Base-by-base conservation (phyloP, 805 yeast species). In the Sporopachydermia lactativora region DNA sequence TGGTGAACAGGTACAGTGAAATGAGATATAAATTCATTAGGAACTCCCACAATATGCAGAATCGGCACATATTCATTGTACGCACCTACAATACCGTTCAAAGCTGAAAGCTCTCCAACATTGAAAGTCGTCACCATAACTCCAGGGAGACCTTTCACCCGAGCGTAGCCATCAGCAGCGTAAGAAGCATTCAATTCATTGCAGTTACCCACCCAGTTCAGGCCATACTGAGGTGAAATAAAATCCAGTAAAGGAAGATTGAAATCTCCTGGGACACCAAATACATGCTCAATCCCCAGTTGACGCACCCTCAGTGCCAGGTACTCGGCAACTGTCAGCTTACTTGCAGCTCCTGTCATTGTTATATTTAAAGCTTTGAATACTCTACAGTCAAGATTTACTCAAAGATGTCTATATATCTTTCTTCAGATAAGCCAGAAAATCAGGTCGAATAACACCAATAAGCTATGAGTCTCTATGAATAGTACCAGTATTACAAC, bases 251-350 rank as follows among this genome's bases (percentile, higher is more conserved):
- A n/a, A 8, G 31, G 37, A 47, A 80, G 58, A 55, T 80, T 79
- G 61, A 76, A 81, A 51, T 81, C 88, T 19, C 89, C 92, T 1
- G 89, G 88, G 17, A 81, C 83, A 39, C 88, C 88, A 58, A 81
- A 81, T 8, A 79, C 60, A 1, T 83, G 70, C 44, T 66, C 64
- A 3, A 80, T 71, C 36, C 73, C 77, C 4, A 71, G 52, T 39
- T 70, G 71, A 5, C 60, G 47, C 28, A 81, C 56, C 51, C 88
- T 63, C 41, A 66, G 64, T 53, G 79, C 77, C 5, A 81, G 51
- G 49, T 75, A 80, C 47, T 77, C 82, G 3, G 85, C 84, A 38
- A 80, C n/a, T 24, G 8, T 24, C 31, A 24, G 8, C n/a, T 24
- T 24, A 8, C 13, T 24, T 8, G 8, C n/a, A 24, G 13, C 31